Conservation (phyloP, 2,329 filamentous ascomycete genomes). For the Calonectria hongkongensis region DNA sequence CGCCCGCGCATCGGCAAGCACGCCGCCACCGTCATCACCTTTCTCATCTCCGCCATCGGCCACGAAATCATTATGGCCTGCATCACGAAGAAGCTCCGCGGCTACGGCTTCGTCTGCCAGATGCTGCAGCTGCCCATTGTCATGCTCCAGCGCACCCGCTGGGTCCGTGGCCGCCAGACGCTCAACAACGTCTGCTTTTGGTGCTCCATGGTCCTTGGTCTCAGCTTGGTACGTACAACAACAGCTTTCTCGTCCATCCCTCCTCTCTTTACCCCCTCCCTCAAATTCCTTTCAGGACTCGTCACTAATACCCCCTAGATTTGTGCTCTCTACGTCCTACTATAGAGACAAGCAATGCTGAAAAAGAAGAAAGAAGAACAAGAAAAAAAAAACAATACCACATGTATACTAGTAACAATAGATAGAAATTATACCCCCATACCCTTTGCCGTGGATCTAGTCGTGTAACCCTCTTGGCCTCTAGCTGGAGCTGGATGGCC, state of each 20-base stretch:
- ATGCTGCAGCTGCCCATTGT: conserved; percentile 98
- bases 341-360: conserved; percentile 55
- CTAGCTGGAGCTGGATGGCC: too few species aligned
- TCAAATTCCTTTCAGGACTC: background rate
- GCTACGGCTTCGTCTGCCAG: conserved; percentile 95
- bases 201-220: conserved; percentile 91
- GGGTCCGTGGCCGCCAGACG: conserved; percentile 83
- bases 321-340: conserved; percentile 72
- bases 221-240: conserved; percentile 80
- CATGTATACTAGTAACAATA: conserved; percentile 12
- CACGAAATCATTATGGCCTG: conserved; percentile 98
- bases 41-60: conserved; percentile 90
- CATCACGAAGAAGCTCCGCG: conserved; percentile 96
- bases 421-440: conserved; percentile 23
- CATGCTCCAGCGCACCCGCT: conserved; percentile 88
- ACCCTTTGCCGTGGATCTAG: background rate
- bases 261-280: background rate
- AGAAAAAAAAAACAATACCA: background rate
- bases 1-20: conserved; percentile 84
- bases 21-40: conserved; percentile 91
- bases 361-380: too few species aligned
- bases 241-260: conserved; percentile 45
- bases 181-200: conserved; percentile 94
- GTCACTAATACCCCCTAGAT: conserved; percentile 62
- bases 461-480: background rate